phyloP scores from a whole-genome alignment of 192 early-diverging fungal species.

The Podila clonocystis region DNA sequence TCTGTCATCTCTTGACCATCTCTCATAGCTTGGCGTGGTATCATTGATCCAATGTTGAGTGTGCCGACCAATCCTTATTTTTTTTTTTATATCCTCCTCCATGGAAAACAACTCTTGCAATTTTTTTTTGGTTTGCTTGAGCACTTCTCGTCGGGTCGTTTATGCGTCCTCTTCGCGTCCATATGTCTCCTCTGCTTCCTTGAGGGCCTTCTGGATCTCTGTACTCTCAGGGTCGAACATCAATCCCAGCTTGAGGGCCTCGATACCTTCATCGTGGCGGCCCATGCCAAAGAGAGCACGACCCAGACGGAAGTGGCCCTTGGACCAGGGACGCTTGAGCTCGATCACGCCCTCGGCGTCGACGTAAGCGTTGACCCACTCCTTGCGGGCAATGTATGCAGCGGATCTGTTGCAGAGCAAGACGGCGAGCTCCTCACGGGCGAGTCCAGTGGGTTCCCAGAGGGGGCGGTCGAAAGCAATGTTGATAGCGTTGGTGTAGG shows the following conservation, averaged over 20 bases:
- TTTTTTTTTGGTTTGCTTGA: background rate
- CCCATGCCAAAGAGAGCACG: slow-evolving; percentile 87
- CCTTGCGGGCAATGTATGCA: slow-evolving; percentile 69
- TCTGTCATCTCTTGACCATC: too few species aligned
- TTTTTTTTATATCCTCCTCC: too few species aligned
- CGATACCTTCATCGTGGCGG: slow-evolving; percentile 79
- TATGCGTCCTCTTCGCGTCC: slow-evolving; percentile 8
- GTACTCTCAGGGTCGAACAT: slow-evolving; percentile 77
- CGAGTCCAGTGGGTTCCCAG: slow-evolving; percentile 76
- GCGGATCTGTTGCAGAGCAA: slow-evolving; percentile 74
- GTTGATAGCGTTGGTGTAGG: slow-evolving; percentile 91
- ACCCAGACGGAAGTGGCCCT: slow-evolving; percentile 83
- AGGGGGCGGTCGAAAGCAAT: slow-evolving; percentile 76
- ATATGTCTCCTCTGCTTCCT: slow-evolving; percentile 58
- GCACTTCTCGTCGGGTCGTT: slow-evolving; percentile 4
- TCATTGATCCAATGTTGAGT: too few species aligned
- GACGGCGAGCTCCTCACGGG: slow-evolving; percentile 72
- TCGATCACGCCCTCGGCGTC: slow-evolving; percentile 75
- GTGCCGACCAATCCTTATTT: too few species aligned
- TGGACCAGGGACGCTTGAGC: slow-evolving; percentile 76
- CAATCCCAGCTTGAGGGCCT: slow-evolving; percentile 84
- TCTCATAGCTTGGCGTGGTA: too few species aligned
- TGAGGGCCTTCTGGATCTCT: slow-evolving; percentile 81
- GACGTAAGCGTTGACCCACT: slow-evolving; percentile 75
- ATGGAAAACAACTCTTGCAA: background rate